Base-by-base conservation (phyloP, 2,329 filamentous ascomycete species). In the Colletotrichum lini region DNA sequence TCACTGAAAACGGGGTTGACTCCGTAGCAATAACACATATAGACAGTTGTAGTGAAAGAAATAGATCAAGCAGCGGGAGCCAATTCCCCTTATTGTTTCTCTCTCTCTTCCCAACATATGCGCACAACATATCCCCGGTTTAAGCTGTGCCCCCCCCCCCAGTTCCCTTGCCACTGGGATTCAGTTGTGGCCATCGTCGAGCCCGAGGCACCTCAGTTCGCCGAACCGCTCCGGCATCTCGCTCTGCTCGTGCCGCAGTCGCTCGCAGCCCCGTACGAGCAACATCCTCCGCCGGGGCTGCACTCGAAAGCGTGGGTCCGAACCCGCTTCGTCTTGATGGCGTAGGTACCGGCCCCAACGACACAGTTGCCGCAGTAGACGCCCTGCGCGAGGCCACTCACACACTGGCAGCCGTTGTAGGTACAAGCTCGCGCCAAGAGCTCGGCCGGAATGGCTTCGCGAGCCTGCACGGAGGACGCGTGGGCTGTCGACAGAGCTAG, bases 291-390 rank as follows among this genome's bases (percentile, higher is more conserved):
- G 10, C 45, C 57, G 7, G 74, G 50, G 30, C 62, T 73, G 65
- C 75, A 77, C 71, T 77, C 73, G 58, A 73, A 77, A 2, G 73
- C 68, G 49, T 77, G 74, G 5, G 40, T 66, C 8, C 38, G 23
- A 16, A 75, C 71, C 16, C 76, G 65, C 74, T 76, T 76, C 13
- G 74, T 67, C 30, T 63, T 67, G 67, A 76, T 64, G n/a, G 75
- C 76, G 49, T 65, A 74, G 2, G 71, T 73, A 16, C 74, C 76
- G 2, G 74, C 73, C 13, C 73, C 73, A 15, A 75, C 73, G 4
- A 74, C 72, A 47, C 75, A 76, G 60, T 73, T 73, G 12, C 74
- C 74, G 65, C 75, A 76, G 65, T 76, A 75, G 8, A 73, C 70
- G 38, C 74, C 74, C 38, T 75, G 74, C 2, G 35, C 30, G 15